Conservation (phyloP, 1,284 basidiomycete genomes). For the Fomitopsis pinicola region DNA sequence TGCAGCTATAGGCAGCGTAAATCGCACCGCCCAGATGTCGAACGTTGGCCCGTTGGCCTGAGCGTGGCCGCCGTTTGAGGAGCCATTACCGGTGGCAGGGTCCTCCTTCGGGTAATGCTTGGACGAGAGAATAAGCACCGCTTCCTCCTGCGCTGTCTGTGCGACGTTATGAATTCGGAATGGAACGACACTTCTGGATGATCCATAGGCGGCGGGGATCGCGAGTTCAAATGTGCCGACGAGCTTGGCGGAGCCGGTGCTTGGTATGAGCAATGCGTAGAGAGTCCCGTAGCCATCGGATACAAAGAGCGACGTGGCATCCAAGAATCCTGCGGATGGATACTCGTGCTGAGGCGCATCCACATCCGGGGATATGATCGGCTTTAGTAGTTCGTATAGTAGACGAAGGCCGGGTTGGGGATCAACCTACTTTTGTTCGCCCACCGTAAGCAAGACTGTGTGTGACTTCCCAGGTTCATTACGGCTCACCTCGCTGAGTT, state of each 20-base stretch:
- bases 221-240: slow-evolving; percentile 52
- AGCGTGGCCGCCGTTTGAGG: neutral
- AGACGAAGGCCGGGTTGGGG: slow-evolving; percentile 50
- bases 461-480: neutral
- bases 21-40: slow-evolving; percentile 57
- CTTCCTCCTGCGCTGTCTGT: slow-evolving; percentile 32
- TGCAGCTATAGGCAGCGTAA: slow-evolving; percentile 37
- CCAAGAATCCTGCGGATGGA: slow-evolving; percentile 65
- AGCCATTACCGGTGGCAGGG: neutral
- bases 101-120: slow-evolving; percentile 35
- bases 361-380: slow-evolving; percentile 35
- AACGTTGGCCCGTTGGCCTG: slow-evolving; percentile 37
- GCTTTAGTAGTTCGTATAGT: slow-evolving; percentile 57
- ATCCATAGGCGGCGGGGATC: slow-evolving; percentile 21
- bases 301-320: slow-evolving; percentile 48
- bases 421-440: slow-evolving; percentile 39
- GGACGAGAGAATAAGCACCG: slow-evolving; percentile 53
- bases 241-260: slow-evolving; percentile 36
- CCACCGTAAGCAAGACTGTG: neutral
- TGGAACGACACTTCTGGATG: slow-evolving; percentile 33
- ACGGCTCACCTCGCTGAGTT: slow-evolving; percentile 50
- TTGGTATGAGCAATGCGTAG: slow-evolving; percentile 48
- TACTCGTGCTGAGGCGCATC: slow-evolving; percentile 60
- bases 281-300: slow-evolving; percentile 73
- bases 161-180: slow-evolving; percentile 56